A percentile compares a stretch with the other conserved stretches of the same genome.
Evolutionary conservation across 768 basidiomycete genomes (phyloP).

Genomic region (Naganishia vaughanmartiniae): DNA sequence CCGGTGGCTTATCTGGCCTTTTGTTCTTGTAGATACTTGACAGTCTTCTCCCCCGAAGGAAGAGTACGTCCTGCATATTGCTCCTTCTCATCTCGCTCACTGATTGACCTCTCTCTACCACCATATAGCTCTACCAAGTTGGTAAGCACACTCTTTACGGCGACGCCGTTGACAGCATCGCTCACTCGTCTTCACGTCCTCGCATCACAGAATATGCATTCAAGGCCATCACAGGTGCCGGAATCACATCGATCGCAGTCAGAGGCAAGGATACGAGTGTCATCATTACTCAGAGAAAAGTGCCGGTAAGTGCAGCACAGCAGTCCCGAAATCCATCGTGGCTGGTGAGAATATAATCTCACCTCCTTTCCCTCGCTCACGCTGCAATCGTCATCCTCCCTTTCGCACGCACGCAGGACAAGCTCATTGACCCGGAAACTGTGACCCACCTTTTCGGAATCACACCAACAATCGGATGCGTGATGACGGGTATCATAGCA

Average conservation of each 20-base stretch:
- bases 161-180: background rate
- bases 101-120: background rate
- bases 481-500: slow-evolving; percentile 95
- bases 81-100: background rate
- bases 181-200: slow-evolving; percentile 1
- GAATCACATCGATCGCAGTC: slow-evolving; percentile 88
- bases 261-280: slow-evolving; percentile 92
- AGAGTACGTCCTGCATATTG: slow-evolving; percentile 37
- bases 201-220: slow-evolving; percentile 82
- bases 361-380: background rate
- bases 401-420: slow-evolving; percentile 64
- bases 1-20: background rate
- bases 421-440: slow-evolving; percentile 88
- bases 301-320: slow-evolving; percentile 66
- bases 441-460: slow-evolving; percentile 95
- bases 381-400: background rate
- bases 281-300: slow-evolving; percentile 96
- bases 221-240: slow-evolving; percentile 97
- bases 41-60: slow-evolving; percentile 95
- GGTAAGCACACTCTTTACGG: slow-evolving; percentile 49
- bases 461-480: slow-evolving; percentile 93
- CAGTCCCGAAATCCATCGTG: background rate
- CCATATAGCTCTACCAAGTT: slow-evolving; percentile 85
- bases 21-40: slow-evolving; percentile 67
- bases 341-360: background rate